A percentile compares a stretch with the other conserved stretches of the same genome.
These are phyloP conservation scores for Pezicula carpinea DNA, from an alignment of 2,329 filamentous ascomycete genomes.

Conservation along the genomic window DNA sequence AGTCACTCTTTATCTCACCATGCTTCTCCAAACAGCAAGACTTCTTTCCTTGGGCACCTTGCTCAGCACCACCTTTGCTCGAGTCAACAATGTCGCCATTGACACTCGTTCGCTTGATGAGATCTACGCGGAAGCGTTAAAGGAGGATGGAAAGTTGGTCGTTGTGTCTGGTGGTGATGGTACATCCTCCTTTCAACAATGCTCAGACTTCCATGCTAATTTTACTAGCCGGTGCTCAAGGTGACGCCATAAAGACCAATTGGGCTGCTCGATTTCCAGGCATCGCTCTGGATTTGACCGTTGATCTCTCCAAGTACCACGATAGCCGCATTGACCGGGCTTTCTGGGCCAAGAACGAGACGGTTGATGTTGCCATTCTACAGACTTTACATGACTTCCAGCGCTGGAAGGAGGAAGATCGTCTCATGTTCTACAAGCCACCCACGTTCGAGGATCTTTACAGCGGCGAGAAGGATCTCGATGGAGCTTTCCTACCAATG, in stretches of 20 bases:
- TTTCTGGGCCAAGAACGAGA: constrained; percentile 33
- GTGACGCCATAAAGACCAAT: constrained; percentile 33
- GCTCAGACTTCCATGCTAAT: not conserved
- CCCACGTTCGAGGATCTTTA: constrained; percentile 39
- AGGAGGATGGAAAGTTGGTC: constrained; percentile 41
- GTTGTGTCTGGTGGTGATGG: constrained; percentile 44
- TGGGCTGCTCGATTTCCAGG: constrained; percentile 44
- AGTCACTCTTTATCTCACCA: too few relatives aligned
- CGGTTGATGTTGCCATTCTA: constrained; percentile 42
- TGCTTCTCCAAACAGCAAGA: too few relatives aligned
- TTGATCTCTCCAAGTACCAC: constrained; percentile 53
- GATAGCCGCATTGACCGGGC: constrained; percentile 42
- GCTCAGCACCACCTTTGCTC: constrained; percentile 1
- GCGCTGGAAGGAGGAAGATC: constrained; percentile 43
- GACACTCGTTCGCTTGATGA: constrained; percentile 45
- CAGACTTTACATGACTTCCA: constrained; percentile 49
- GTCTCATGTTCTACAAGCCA: constrained; percentile 45
- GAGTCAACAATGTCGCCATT: constrained; percentile 5
- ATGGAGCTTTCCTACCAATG: constrained; percentile 34
- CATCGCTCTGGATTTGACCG: constrained; percentile 47
- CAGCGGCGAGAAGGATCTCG: constrained; percentile 35
- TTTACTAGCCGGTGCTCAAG: constrained; percentile 22
- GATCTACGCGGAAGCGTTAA: constrained; percentile 44
- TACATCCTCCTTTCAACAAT: not conserved
- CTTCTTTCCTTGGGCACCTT: too few relatives aligned